A percentile compares a stretch with the other conserved stretches of the same genome.
Conservation (phyloP, 1,284 basidiomycete species). For the Cystobasidium sp. region DNA sequence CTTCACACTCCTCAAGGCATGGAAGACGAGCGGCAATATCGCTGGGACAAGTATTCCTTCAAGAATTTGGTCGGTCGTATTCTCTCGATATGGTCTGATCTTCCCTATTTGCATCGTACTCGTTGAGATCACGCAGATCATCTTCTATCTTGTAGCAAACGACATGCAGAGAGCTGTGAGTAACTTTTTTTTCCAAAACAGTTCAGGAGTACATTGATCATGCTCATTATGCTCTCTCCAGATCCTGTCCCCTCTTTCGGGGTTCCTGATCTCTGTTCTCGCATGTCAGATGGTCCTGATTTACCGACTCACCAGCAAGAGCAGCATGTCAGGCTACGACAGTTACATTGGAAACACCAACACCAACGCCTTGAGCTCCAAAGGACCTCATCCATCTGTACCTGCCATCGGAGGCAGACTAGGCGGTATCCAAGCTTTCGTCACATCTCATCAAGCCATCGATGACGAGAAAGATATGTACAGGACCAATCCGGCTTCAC, state of each 20-base stretch:
- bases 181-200: background rate
- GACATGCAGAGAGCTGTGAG: slow-evolving; percentile 31
- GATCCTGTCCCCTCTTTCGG: slow-evolving; percentile 21
- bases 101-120: slow-evolving; percentile 29
- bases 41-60: background rate
- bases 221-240: background rate
- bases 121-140: slow-evolving; percentile 19
- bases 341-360: background rate
- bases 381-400: background rate
- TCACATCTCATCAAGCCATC: slow-evolving; percentile 30
- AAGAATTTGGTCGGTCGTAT: slow-evolving; percentile 11
- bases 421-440: slow-evolving; percentile 32
- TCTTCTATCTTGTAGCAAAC: slow-evolving; percentile 26
- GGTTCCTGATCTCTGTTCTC: slow-evolving; percentile 32
- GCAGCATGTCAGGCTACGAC: background rate
- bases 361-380: background rate
- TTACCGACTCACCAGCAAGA: slow-evolving; percentile 18
- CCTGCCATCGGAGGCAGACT: slow-evolving; percentile 13
- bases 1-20: slow-evolving; percentile 27
- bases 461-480: slow-evolving; percentile 24
- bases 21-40: background rate
- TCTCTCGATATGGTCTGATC: slow-evolving; percentile 27
- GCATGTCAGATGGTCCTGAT: slow-evolving; percentile 36
- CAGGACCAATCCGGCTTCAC: background rate
- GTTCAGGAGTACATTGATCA: background rate